Percentiles rank a stretch among this genome's conserved stretches.
Conservation (phyloP, 1,139 yeast genomes). For the Candida sp. region DNA sequence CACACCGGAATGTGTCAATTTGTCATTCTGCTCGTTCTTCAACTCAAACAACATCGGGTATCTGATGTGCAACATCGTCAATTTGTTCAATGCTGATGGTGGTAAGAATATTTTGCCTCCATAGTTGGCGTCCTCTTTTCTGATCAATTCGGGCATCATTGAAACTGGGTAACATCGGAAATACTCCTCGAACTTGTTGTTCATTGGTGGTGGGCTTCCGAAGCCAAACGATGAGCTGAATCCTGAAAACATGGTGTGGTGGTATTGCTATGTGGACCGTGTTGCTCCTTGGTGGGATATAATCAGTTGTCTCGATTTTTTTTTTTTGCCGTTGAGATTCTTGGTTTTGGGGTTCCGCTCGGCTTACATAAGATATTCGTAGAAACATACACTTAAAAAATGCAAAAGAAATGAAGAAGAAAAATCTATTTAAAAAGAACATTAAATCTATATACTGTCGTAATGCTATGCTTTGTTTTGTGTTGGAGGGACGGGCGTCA, state of each 20-base stretch:
- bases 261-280: neutral
- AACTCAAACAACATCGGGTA: constrained; percentile 96
- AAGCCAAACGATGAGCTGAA: constrained; percentile 45
- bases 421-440: neutral
- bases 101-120: constrained; percentile 99
- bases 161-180: constrained; percentile 92
- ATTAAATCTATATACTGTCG: neutral
- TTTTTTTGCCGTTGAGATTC: constrained; percentile 5
- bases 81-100: constrained; percentile 86
- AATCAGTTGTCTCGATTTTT: no score
- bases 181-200: constrained; percentile 66
- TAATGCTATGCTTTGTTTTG: neutral
- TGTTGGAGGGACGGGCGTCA: neutral
- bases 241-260: constrained; percentile 42
- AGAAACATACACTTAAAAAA: neutral
- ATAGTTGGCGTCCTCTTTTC: constrained; percentile 83
- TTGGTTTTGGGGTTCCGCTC: neutral
- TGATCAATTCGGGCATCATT: constrained; percentile 84
- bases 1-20: constrained; percentile 88
- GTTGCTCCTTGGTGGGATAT: neutral
- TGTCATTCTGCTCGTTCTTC: constrained; percentile 62
- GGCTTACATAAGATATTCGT: neutral
- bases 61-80: constrained; percentile 84
- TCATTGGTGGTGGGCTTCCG: constrained; percentile 26
- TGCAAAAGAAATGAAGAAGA: neutral